These are phyloP conservation scores for Circinella umbellata DNA, from an alignment of 371 early-diverging fungal species.

Conservation along the genomic window DNA sequence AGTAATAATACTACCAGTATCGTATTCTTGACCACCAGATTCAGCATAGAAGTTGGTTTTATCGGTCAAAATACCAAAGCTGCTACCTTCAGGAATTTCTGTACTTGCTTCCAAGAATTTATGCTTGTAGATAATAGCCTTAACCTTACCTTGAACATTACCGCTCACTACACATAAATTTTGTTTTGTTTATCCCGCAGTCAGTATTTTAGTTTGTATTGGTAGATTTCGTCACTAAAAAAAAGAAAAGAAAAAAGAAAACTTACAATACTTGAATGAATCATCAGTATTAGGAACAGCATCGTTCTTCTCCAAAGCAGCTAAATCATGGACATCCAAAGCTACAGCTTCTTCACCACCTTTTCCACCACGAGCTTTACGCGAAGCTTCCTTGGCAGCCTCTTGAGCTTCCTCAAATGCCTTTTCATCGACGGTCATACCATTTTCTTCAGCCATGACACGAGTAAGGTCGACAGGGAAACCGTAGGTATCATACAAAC, in stretches of 20 bases:
- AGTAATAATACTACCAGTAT: slow-evolving; percentile 91
- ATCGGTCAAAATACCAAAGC: slow-evolving; percentile 93
- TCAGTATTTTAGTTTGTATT: too few species aligned
- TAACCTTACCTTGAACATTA: slow-evolving; percentile 71
- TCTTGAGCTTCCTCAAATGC: slow-evolving; percentile 87
- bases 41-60: slow-evolving; percentile 99
- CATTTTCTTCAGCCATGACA: slow-evolving; percentile 98
- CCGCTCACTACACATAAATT: slow-evolving; percentile 46
- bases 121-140: slow-evolving; percentile 73
- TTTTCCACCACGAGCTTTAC: slow-evolving; percentile 66
- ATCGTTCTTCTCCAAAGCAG: slow-evolving; percentile 77
- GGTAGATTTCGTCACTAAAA: too few species aligned
- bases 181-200: too few species aligned
- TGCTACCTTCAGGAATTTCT: slow-evolving; percentile 55
- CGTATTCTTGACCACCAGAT: slow-evolving; percentile 98
- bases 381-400: slow-evolving; percentile 84
- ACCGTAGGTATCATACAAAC: slow-evolving; percentile 99
- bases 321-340: slow-evolving; percentile 93
- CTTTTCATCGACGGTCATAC: slow-evolving; percentile 84
- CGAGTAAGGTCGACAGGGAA: slow-evolving; percentile 99
- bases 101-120: slow-evolving; percentile 55
- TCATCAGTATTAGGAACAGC: slow-evolving; percentile 91
- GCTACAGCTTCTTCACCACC: slow-evolving; percentile 67
- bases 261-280: slow-evolving; percentile 78
- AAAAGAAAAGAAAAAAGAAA: background rate